Evolutionary conservation across 2,329 filamentous ascomycete species (phyloP).

Genomic region (Xylaria sp.): DNA sequence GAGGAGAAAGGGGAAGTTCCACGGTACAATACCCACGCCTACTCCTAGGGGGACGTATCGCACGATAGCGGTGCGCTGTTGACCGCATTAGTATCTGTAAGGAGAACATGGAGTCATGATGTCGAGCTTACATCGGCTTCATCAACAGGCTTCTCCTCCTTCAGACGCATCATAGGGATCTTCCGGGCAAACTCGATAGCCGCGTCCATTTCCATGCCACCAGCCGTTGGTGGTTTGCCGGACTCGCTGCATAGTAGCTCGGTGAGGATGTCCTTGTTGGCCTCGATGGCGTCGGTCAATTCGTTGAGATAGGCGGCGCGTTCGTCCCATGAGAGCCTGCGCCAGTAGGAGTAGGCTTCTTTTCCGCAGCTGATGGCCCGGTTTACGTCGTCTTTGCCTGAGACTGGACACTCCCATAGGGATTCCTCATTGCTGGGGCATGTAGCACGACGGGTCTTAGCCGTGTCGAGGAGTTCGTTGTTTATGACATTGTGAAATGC

Average conservation of each 20-base stretch:
- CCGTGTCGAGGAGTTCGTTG: constrained; percentile 41
- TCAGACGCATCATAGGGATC: constrained; percentile 19
- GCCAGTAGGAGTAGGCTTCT: constrained; percentile 45
- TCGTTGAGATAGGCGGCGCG: constrained; percentile 25
- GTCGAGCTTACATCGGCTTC: constrained; percentile 14
- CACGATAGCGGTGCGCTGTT: constrained; percentile 28
- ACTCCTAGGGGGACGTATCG: constrained; percentile 40
- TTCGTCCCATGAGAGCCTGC: constrained; percentile 30
- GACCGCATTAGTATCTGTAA: neutral
- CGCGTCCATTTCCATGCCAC: neutral
- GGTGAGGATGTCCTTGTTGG: constrained; percentile 10
- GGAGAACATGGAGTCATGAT: neutral
- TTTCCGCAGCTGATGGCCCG: constrained; percentile 43
- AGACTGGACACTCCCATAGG: constrained; percentile 45
- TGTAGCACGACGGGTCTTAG: constrained; percentile 40
- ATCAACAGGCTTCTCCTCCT: constrained; percentile 18
- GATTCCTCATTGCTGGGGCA: constrained; percentile 45
- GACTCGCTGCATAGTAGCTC: constrained; percentile 16
- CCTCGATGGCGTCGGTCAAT: constrained; percentile 21
- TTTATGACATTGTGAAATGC: constrained; percentile 47
- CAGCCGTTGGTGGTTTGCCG: constrained; percentile 18
- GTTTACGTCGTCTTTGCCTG: constrained; percentile 44
- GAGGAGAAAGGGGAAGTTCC: constrained; percentile 53
- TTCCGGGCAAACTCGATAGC: neutral
- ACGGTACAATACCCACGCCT: constrained; percentile 46